A percentile compares a stretch with the other conserved stretches of the same genome.
phyloP scores from a whole-genome alignment of 2,329 filamentous ascomycete species.

The Macrophomina pseudophaseolina region DNA sequence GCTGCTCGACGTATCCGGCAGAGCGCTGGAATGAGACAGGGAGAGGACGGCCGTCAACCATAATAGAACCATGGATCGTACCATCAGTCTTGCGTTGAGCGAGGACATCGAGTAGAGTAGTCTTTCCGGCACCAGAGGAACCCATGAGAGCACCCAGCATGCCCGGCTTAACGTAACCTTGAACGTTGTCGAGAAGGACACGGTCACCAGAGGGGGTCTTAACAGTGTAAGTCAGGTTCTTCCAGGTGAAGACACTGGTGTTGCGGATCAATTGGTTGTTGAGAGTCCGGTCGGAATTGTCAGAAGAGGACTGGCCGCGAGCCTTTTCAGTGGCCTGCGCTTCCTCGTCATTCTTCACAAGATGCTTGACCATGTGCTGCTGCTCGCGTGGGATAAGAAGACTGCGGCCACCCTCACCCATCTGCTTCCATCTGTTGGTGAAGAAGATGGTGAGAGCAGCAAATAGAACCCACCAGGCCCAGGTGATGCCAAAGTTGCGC shows the following conservation, averaged over 20 bases:
- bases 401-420: constrained; percentile 58
- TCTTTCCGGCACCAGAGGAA: constrained; percentile 26
- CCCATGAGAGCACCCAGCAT: constrained; percentile 28
- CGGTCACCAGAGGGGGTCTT: constrained; percentile 30
- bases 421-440: constrained; percentile 62
- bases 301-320: background rate
- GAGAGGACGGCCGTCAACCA: constrained; percentile 26
- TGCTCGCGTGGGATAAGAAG: constrained; percentile 67
- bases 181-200: constrained; percentile 28
- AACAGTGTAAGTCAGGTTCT: constrained; percentile 28
- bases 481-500: constrained; percentile 46
- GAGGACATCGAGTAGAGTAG: constrained; percentile 22
- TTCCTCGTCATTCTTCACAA: constrained; percentile 57
- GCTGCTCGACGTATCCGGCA: constrained; percentile 54
- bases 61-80: constrained; percentile 25
- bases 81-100: constrained; percentile 26
- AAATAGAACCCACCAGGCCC: constrained; percentile 67
- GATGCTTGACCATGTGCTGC: constrained; percentile 32
- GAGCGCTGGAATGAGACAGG: constrained; percentile 26
- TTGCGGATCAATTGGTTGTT: constrained; percentile 61
- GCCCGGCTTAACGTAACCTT: constrained; percentile 30
- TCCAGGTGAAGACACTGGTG: constrained; percentile 73
- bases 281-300: constrained; percentile 24
- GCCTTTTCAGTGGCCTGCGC: constrained; percentile 35
- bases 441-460: constrained; percentile 62